Evolutionary conservation across 345 rosid genomes (phyloP).

Genomic region (Microthlaspi erraticum): DNA sequence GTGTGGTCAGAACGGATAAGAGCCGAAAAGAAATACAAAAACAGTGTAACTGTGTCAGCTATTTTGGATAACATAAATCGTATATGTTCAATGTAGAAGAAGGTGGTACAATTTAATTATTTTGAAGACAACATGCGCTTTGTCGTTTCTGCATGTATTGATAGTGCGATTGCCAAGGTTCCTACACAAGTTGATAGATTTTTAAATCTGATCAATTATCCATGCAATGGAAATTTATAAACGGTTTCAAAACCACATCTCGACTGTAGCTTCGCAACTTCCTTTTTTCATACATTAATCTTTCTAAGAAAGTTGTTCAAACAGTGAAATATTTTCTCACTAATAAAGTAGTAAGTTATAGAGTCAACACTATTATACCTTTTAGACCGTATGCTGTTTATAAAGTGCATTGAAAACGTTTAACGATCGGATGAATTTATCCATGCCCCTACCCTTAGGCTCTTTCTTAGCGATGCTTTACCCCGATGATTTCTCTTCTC

Average conservation of each 20-base stretch:
- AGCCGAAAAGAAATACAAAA: background rate
- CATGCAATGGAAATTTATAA: background rate
- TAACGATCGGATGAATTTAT: background rate
- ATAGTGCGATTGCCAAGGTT: slow-evolving; percentile 36
- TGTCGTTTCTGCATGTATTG: slow-evolving; percentile 38
- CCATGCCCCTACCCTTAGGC: too few species aligned
- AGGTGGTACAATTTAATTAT: slow-evolving; percentile 25
- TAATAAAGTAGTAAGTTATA: too few species aligned
- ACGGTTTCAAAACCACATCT: slow-evolving; percentile 6
- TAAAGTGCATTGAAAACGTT: too few species aligned
- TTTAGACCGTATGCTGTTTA: too few species aligned
- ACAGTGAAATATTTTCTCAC: background rate
- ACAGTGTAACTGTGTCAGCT: slow-evolving; percentile 15
- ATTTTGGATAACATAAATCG: slow-evolving; percentile 32
- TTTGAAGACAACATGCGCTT: slow-evolving; percentile 22
- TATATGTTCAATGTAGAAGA: background rate
- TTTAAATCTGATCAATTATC: background rate
- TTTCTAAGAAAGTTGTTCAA: background rate
- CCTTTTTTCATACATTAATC: background rate
- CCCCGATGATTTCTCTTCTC: background rate
- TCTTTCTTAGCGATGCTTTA: background rate
- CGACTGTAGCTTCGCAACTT: slow-evolving; percentile 2
- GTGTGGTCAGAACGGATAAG: background rate
- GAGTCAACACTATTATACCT: background rate
- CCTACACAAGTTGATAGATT: slow-evolving; percentile 37